phyloP scores from a whole-genome alignment of 495 filamentous ascomycete genomes.

The Geopyxis carbonaria region DNA sequence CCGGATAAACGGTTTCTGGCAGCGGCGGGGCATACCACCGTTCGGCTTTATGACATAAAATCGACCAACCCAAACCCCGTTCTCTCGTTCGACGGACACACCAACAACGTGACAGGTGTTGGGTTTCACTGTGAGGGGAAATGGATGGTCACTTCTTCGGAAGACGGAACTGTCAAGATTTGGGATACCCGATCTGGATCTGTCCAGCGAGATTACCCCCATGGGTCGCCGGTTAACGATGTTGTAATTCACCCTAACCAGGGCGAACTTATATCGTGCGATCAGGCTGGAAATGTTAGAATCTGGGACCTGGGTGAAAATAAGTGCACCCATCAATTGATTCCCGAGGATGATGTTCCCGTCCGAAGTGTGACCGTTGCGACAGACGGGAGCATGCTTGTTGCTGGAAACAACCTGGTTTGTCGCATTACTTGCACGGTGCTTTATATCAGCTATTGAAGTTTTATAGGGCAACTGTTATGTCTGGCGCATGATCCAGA shows the following conservation, averaged over 20 bases:
- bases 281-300: constrained; percentile 78
- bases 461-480: constrained; percentile 71
- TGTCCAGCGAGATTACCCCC: constrained; percentile 81
- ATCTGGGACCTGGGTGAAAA: constrained; percentile 97
- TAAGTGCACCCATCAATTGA: constrained; percentile 88
- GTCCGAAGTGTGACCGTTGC: constrained; percentile 91
- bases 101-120: constrained; percentile 84
- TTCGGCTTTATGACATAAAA: constrained; percentile 96
- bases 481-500: constrained; percentile 82
- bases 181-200: constrained; percentile 87
- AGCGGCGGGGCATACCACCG: constrained; percentile 80
- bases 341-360: constrained; percentile 86
- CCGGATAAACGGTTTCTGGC: constrained; percentile 94
- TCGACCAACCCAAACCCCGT: constrained; percentile 86
- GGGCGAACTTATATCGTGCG: constrained; percentile 90
- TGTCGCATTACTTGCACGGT: constrained; percentile 12
- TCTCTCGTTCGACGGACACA: constrained; percentile 87
- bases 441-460: constrained; percentile 4
- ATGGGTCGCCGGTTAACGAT: constrained; percentile 78
- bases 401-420: constrained; percentile 86
- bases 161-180: constrained; percentile 94
- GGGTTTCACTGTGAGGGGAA: constrained; percentile 97
- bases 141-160: constrained; percentile 99
- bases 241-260: constrained; percentile 97
- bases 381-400: constrained; percentile 83